phyloP scores from a whole-genome alignment of 495 filamentous ascomycete species.

The Hapsidospora chrysogenum region DNA sequence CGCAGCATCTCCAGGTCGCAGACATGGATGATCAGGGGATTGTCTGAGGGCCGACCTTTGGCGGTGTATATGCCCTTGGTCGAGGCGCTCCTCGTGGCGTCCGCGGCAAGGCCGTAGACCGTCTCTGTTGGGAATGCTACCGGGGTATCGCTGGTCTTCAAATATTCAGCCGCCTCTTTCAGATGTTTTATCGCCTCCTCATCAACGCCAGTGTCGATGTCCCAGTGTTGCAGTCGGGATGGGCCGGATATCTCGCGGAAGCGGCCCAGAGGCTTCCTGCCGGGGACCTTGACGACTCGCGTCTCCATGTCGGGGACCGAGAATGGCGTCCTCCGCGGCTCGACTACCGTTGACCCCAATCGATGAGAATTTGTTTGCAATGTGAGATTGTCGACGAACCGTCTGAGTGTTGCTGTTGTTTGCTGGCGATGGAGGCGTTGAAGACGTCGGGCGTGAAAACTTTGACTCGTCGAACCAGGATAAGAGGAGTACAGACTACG shows the following conservation, averaged over 20 bases:
- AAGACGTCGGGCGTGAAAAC: no score
- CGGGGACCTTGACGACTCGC: constrained; percentile 14
- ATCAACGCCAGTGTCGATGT: constrained; percentile 3
- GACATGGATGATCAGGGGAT: constrained; percentile 88
- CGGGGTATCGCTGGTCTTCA: constrained; percentile 48
- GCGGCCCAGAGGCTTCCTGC: constrained; percentile 8
- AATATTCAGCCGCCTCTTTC: constrained; percentile 41
- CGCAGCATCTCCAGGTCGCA: constrained; percentile 67
- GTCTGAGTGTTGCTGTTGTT: no score
- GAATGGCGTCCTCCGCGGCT: no score
- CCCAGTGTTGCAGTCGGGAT: constrained; percentile 7
- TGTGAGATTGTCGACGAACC: no score
- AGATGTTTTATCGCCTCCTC: no score
- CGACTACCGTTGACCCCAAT: no score
- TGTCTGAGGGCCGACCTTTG: constrained; percentile 82
- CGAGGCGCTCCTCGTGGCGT: constrained; percentile 70
- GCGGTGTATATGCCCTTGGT: constrained; percentile 84
- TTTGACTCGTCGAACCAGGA: no score
- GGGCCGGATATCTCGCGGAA: constrained; percentile 6
- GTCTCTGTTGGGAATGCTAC: constrained; percentile 98
- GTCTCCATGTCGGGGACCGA: no score
- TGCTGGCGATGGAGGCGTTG: no score
- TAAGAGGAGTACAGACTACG: no score
- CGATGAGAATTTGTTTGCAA: no score
- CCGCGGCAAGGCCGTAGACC: constrained; percentile 90